Conservation (phyloP, 768 basidiomycete species). For the Rickenella mellea region DNA sequence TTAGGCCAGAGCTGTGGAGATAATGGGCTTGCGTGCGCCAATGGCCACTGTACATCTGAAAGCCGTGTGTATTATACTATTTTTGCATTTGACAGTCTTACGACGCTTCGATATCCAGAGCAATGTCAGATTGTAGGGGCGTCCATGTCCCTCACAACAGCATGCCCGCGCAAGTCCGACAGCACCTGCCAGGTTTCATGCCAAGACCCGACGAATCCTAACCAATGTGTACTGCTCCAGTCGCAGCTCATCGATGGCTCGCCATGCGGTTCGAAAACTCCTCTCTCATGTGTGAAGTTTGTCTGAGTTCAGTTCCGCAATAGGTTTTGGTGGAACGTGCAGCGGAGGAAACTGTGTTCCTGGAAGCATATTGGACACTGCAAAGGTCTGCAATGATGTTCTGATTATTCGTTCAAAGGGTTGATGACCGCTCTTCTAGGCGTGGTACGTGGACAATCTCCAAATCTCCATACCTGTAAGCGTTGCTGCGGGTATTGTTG, state of each 20-base stretch:
- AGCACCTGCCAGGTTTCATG: conserved; percentile 73
- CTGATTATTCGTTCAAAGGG: neutral
- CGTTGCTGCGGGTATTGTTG: conserved; percentile 55
- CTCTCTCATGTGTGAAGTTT: conserved; percentile 5
- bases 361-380: conserved; percentile 48
- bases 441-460: conserved; percentile 70
- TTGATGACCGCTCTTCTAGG: conserved; percentile 24
- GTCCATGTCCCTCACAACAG: conserved; percentile 56
- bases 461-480: conserved; percentile 76
- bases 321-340: conserved; percentile 69
- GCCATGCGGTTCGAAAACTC: conserved; percentile 54
- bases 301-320: conserved; percentile 7
- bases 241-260: conserved; percentile 72
- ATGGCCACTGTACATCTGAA: conserved; percentile 69
- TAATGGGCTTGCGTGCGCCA: conserved; percentile 60
- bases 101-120: conserved; percentile 23
- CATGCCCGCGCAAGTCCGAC: conserved; percentile 57
- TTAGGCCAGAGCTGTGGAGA: conserved; percentile 58
- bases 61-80: conserved; percentile 35
- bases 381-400: conserved; percentile 34
- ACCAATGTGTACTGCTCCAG: conserved; percentile 62
- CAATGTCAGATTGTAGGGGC: conserved; percentile 73
- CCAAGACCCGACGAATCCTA: conserved; percentile 50
- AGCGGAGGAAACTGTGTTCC: conserved; percentile 48
- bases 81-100: conserved; percentile 4